phyloP scores from a whole-genome alignment of 352 stramenopile species.

The Halophytophthora batemanensis region DNA sequence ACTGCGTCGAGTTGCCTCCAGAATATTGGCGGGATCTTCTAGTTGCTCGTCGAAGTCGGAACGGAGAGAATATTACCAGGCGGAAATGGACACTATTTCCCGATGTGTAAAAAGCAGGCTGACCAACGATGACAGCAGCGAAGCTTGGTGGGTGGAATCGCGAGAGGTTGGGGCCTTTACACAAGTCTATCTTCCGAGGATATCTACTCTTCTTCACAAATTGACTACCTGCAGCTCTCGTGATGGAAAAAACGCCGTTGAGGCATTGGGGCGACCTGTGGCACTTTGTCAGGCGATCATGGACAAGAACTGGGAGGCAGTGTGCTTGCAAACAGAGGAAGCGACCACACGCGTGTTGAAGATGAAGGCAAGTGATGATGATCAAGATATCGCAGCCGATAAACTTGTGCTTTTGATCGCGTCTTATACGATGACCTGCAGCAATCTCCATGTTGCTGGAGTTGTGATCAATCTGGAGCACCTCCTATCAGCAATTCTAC shows the following conservation, averaged over 20 bases:
- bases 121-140: neutral
- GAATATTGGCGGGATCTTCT: constrained; percentile 20
- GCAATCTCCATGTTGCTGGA: constrained; percentile 12
- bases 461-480: constrained; percentile 28
- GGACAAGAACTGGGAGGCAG: constrained; percentile 8
- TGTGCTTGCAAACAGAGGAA: neutral
- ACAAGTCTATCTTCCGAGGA: constrained; percentile 12
- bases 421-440: constrained; percentile 25
- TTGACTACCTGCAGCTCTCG: neutral
- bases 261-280: neutral
- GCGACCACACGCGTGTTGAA: neutral
- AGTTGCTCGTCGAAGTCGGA: constrained; percentile 4
- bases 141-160: neutral
- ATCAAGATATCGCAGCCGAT: neutral
- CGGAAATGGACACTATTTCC: constrained; percentile 13
- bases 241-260: neutral
- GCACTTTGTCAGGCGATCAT: constrained; percentile 8
- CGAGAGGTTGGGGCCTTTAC: constrained; percentile 9
- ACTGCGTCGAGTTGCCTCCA: constrained; percentile 14
- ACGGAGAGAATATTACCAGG: constrained; percentile 11
- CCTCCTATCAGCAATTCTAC: constrained; percentile 1
- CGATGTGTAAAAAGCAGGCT: neutral
- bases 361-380: neutral
- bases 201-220: constrained; percentile 4
- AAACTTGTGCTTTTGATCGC: constrained; percentile 17